Base-by-base conservation (phyloP, 495 filamentous ascomycete species). In the Tetracladium marchalianum region DNA sequence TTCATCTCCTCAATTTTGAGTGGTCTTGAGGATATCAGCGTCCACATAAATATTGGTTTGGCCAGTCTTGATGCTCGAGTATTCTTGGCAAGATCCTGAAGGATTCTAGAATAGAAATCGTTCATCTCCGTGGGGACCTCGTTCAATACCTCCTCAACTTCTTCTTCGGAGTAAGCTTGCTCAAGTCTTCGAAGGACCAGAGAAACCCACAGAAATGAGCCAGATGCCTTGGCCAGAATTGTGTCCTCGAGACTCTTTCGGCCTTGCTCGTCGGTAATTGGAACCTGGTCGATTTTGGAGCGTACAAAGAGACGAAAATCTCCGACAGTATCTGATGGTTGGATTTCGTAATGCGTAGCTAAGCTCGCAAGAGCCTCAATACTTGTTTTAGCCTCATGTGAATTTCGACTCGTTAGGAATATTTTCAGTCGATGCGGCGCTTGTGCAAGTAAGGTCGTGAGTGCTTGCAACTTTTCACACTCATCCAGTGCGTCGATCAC, bases 401-500 rank as follows among this genome's bases (percentile, higher is more conserved):
- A 18, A 8, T 43, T n/a, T 13, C 52, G 41, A 27, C 52, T 54
- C 5, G 52, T 46, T 1, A 50, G 36, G 24, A 50, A 44, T 4
- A 54, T 24, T 17, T 47, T 22, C 4, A 54, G 24, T 16, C 5
- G 15, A 4, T 37, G 46, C 5, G 41, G 31, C 7, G 43, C 27
- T 32, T 15, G 11, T 10, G 32, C 27, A 12, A 44, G 34, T 8
- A 47, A 13, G 10, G 44, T 31, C 19, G 55, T 27, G 13, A 58
- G 17, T 11, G 8, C 11, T 8, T 11, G 1, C 11, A 17, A 34
- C 31, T 53, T 41, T 11, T 18, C 40, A 40, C 56, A 66, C 46
- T 71, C 67, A 49, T 70, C 68, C 7, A 71, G 38, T 2, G 53
- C 68, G 52, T 71, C 68, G 41, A 71, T 62, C 11, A 71, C 54